These are phyloP conservation scores for Aotearoamyces nothofagi DNA, from an alignment of 2,329 filamentous ascomycete genomes.

Conservation along the genomic window DNA sequence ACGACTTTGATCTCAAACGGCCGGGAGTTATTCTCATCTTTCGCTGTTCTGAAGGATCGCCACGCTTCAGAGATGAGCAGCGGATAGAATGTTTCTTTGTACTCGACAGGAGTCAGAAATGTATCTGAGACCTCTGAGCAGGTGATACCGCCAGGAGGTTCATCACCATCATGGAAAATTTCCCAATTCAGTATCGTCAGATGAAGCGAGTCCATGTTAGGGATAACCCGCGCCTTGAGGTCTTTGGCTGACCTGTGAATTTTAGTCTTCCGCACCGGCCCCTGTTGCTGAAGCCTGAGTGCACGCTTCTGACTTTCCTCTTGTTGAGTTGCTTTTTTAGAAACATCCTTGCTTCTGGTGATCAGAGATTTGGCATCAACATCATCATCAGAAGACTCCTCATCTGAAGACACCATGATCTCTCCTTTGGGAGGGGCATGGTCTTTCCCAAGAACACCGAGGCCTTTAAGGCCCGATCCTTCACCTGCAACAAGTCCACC, in stretches of 20 bases:
- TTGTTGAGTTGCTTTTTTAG: conserved; percentile 23
- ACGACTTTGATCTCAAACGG: conserved; percentile 78
- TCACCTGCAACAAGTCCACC: conserved; percentile 50
- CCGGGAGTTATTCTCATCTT: conserved; percentile 70
- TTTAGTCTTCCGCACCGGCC: conserved; percentile 73
- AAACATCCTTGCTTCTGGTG: conserved; percentile 25
- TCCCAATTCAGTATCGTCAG: conserved; percentile 85
- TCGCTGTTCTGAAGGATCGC: conserved; percentile 81
- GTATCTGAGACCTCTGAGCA: conserved; percentile 65
- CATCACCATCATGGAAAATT: conserved; percentile 78
- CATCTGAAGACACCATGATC: conserved; percentile 68
- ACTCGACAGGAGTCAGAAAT: conserved; percentile 62
- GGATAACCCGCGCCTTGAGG: conserved; percentile 82
- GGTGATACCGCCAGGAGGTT: conserved; percentile 61
- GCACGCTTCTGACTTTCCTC: conserved; percentile 29
- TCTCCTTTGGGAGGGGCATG: conserved; percentile 60
- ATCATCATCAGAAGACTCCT: conserved; percentile 57
- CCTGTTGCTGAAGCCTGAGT: conserved; percentile 37
- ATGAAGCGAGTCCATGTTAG: conserved; percentile 75
- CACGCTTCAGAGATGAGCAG: conserved; percentile 86
- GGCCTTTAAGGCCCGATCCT: conserved; percentile 60
- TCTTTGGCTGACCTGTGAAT: conserved; percentile 75
- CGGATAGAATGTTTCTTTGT: conserved; percentile 82
- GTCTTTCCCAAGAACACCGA: conserved; percentile 62
- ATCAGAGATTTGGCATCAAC: conserved; percentile 30